Base-by-base conservation (phyloP, 768 basidiomycete genomes). In the Hygrocybe coccinea region DNA sequence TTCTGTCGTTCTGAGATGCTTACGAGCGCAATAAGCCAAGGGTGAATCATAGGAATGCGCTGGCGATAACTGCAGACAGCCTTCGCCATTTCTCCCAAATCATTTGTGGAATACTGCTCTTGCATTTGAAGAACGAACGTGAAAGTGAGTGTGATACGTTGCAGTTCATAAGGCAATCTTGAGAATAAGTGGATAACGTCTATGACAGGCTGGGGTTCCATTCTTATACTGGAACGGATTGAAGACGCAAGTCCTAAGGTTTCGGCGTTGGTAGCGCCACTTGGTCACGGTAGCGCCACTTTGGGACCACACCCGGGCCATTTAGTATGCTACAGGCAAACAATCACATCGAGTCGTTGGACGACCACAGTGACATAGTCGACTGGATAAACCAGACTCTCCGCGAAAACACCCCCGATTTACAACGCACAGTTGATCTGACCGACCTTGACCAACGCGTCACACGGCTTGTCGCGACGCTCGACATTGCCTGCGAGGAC, bases 401-500 rank as follows among this genome's bases (percentile, higher is more conserved):
- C 35, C 72, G 72, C 51, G 14, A n/a, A 41, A 19, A 19, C 19
- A 2, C 17, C 39, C 25, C 39, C 9, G 43, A 58, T 66, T 19
- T 64, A 63, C 35, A 69, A 68, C 39, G 57, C 7, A 60, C 58
- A 14, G 14, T 17, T 15, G 35, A 45, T 33, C 74, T 91, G 9
- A 70, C 74, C 6, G 77, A 76, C 39, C 80, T 93, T 44, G 89
- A 93, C 63, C 79, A 85, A 54, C 82, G 83, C 53, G 81, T 97
- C 55, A 83, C 85, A 10, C 80, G 84, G 36, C 78, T 95, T 12
- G 75, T 91, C 15, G 85, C 86, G 5, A 76, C 82, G n/a, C 80
- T 97, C 22, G 92, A 95, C 58, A 80, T 94, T 37, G 86, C 91
- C 35, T 85, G 85, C 41, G 87, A 93, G 65, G 95, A 97, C 62